Base-by-base conservation (phyloP, 2,329 filamentous ascomycete species). In the Pseudocercospora pini-densiflorae region DNA sequence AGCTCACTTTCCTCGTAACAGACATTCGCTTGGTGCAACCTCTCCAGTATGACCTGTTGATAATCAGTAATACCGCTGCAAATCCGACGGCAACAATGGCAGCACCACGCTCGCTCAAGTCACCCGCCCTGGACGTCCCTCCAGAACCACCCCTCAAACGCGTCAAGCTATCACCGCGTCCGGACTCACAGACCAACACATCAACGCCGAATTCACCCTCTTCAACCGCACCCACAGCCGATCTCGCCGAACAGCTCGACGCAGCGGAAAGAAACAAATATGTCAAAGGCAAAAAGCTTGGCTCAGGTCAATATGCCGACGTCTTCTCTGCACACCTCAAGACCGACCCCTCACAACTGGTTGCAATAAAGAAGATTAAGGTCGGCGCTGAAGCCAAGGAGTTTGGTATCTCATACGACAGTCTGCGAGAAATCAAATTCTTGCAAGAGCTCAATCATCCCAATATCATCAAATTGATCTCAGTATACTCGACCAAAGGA, bases 321-420 rank as follows among this genome's bases (percentile, higher is more conserved):
- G 95, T 99, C 75, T 97, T 93, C 83, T 88, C 94, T 61, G 95
- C 94, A 61, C 91, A 94, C 79, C 86, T 95, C 54, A 88, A 89
- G 69, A 78, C 81, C 66, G 89, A 95, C 73, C 90, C 93, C 5
- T 85, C 85, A 36, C 86, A 88, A 49, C 87, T 91, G 62, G 92
- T 99, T 69, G 95, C 95, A 74, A 94, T 96, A 83, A 96, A 96
- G 80, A 95, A 94, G 82, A 95, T 95, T 83, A 95, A 95, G 78
- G 84, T 93, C 65, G 91, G 93, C 73, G 90, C 91, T 67, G 92
- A 94, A 77, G 96, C 92, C 81, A 90, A 88, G 66, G 93, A 98
- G 79, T 76, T 76, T 65, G 95, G 95, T 71, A 91, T 99, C 79
- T 91, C 93, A 6, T 93, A 95, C 79, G 95, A 99, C 80, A 93